Evolutionary conservation across 2,329 filamentous ascomycete genomes (phyloP), one percentile per base, ranked within the genome.

Genomic region (Juglanconis oblonga): DNA sequence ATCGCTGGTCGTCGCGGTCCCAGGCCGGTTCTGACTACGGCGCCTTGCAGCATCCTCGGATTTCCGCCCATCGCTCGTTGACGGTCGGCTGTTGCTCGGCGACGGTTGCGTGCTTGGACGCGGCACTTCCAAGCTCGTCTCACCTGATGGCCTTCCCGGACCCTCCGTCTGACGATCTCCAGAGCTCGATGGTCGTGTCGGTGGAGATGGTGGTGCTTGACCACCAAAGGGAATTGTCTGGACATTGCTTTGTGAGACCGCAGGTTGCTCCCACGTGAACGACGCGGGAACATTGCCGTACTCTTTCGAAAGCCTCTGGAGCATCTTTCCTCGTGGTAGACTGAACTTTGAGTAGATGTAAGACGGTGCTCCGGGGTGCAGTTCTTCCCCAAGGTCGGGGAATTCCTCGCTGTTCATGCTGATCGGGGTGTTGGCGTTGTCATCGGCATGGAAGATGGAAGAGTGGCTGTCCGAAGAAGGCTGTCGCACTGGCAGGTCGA

Each of bases 341-440:
- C 85, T 79, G 69, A 92, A 97, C 62, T 90, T 96, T 7, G 92
- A 88, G 71, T 97, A 95, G 14, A 91, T 90, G 71, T 96, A 96
- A 0, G 92, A 91, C 0, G 89, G 82, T 3, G 86, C 84, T 1
- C 81, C 80, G 7, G 78, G 76, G 64, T 69, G 78, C 14, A 67
- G 73, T 5, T 83, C 74, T 6, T 83, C 84, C 48, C 72, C 68
- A 58, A 79, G 74, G 36, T 88, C 85, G 7, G 82, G 78, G 68
- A 89, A 90, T 7, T 82, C 84, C 59, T 91, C 88, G 68, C 87
- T 88, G 59, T 85, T 84, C 80, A 91, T 86, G 72, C 88, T 92
- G 32, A 89, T 79, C 2, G 90, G 88, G 0, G 88, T 91, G 59
- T 88, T 82, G 14, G 82, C 84, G 9, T 81, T 80, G 36, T 91